Base-by-base conservation (phyloP, 257 asterid genomes). In the Lantana camara region DNA sequence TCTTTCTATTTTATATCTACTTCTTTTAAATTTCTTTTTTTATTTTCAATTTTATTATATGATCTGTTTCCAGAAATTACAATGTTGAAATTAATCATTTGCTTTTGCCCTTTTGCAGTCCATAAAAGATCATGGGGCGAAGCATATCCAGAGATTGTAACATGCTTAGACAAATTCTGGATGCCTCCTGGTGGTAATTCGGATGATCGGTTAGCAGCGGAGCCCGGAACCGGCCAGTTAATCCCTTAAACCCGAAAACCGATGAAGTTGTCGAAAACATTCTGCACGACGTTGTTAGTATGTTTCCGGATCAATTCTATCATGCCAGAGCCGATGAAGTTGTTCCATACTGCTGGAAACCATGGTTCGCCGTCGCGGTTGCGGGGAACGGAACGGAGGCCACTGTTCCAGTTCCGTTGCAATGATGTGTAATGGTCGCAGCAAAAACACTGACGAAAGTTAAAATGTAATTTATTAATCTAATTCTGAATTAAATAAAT, bases 121-220 rank as follows among this genome's bases (percentile, higher is more conserved):
- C 99, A 90, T 72, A 80, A 96, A 9, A 95, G 90, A 73, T 90
- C 97, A 6, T 94, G 99, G 99, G 95, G 73, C n/a, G 77, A 75
- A 76, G 96, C 99, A 32, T 72, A 85, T 79, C 97, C 97, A 0
- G 95, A 87, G 34, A 90, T 93, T 12, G 71, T 87, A 14, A 75
- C 95, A 14, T 93, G 99, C 32, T 88, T 90, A 29, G 74, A 90
- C 81, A 74, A 69, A 72, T 90, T 90, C 73, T 93, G 99, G 99
- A 85, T 80, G 82, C 96, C 97, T 10, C 89, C 92, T 1, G 95
- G 71, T n/a, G 51, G 71, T 10, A 67, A 67, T 0, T 83, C 87
- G 91, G 53, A 83, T 24, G 88, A 83, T 29, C 79, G 90, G 8
- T 78, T 82, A 3, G 99, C 99, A 1, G 78, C 89, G 6, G 97